Conservation (phyloP, 2,329 filamentous ascomycete genomes). For the Monosporascus sp. region DNA sequence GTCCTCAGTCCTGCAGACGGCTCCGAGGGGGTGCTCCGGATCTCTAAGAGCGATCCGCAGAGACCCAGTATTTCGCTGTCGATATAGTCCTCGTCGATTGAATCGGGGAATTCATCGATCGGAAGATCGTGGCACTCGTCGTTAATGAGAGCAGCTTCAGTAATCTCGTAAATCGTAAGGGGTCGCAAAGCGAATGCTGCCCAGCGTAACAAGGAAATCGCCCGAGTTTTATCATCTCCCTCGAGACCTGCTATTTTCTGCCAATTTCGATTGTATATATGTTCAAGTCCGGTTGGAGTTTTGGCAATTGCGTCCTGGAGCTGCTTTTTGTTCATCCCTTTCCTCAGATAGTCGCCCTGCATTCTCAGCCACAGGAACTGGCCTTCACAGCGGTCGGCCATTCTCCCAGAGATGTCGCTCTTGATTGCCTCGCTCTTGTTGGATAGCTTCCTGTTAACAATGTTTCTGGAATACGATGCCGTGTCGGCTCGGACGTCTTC, state of each 20-base stretch:
- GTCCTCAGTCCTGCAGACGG: not conserved
- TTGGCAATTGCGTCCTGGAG: slow-evolving; percentile 21
- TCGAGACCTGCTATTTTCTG: slow-evolving; percentile 10
- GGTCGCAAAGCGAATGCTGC: slow-evolving; percentile 16
- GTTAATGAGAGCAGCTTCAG: slow-evolving; percentile 3
- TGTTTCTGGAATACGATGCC: slow-evolving; percentile 13
- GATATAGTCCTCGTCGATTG: slow-evolving; percentile 6
- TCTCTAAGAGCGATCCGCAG: slow-evolving; percentile 7
- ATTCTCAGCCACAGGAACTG: slow-evolving; percentile 31
- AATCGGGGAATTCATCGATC: slow-evolving; percentile 6
- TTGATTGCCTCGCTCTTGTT: slow-evolving; percentile 17
- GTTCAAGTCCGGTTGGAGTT: slow-evolving; percentile 20
- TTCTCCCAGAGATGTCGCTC: slow-evolving; percentile 13
- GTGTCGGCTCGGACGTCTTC: slow-evolving; percentile 20
- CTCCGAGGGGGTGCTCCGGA: not conserved
- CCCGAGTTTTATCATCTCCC: slow-evolving; percentile 12
- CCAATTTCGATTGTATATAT: slow-evolving; percentile 27
- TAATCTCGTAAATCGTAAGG: slow-evolving; percentile 5
- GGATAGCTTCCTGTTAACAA: slow-evolving; percentile 23
- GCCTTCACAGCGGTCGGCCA: slow-evolving; percentile 23
- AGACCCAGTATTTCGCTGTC: slow-evolving; percentile 6
- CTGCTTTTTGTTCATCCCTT: slow-evolving; percentile 21
- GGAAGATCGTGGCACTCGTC: not conserved
- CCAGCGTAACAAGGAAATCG: slow-evolving; percentile 25
- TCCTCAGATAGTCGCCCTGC: slow-evolving; percentile 18